Percentiles rank a stretch among this genome's conserved stretches.
These are phyloP conservation scores for Cornus kousa DNA, from an alignment of 148 eudicot genomes.

Conservation along the genomic window DNA sequence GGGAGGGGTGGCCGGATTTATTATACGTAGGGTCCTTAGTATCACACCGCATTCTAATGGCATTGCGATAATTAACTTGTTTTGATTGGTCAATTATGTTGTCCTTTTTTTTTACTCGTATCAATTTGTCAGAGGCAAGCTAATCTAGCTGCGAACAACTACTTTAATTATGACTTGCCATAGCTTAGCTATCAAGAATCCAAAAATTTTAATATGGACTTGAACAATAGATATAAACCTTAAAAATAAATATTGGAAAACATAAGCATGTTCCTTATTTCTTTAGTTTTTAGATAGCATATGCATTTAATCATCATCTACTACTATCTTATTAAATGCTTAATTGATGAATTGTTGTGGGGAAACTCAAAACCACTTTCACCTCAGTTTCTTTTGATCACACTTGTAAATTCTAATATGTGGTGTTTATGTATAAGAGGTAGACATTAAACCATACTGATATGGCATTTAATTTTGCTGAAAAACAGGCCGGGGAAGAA, in stretches of 20 bases:
- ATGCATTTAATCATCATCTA: background rate
- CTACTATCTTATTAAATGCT: background rate
- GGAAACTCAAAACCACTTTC: background rate
- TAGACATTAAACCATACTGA: background rate
- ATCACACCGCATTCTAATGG: background rate
- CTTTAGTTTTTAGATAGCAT: background rate
- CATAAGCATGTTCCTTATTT: too few relatives aligned
- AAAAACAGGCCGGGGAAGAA: constrained; percentile 85
- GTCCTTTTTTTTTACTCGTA: too few relatives aligned
- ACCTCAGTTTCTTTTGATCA: background rate
- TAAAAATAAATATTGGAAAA: too few relatives aligned
- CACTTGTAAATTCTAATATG: background rate
- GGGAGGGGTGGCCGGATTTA: too few relatives aligned
- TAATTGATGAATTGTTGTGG: too few relatives aligned
- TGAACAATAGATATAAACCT: too few relatives aligned
- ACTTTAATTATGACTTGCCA: background rate
- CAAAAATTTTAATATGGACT: background rate
- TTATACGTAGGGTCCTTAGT: background rate
- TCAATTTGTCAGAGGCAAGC: background rate
- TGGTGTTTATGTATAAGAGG: background rate
- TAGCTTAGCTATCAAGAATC: background rate
- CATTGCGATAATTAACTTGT: background rate
- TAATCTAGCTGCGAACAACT: background rate
- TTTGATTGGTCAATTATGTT: background rate
- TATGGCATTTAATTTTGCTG: constrained; percentile 3